A percentile compares a stretch with the other conserved stretches of the same genome.
Conservation (phyloP, 148 eudicot genomes). For the Vaccinium darrowii region DNA sequence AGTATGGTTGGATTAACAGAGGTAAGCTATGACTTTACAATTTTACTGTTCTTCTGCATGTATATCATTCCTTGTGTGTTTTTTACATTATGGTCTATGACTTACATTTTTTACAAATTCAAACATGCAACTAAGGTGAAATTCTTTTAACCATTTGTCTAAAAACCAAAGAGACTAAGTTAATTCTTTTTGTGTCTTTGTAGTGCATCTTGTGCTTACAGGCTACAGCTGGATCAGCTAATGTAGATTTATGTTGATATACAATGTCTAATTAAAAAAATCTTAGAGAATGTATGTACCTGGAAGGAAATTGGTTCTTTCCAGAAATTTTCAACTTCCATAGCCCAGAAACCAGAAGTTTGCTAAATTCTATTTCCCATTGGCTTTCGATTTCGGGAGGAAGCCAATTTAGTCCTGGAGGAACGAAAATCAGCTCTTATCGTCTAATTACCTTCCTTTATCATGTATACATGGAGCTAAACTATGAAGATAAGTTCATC, state of each 20-base stretch:
- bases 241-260: conserved; percentile 4
- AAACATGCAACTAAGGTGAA: conserved; percentile 1
- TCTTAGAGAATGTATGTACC: not conserved
- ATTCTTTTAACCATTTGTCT: not conserved
- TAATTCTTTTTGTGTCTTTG: not conserved
- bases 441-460: not conserved
- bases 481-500: not conserved
- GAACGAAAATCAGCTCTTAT: not conserved
- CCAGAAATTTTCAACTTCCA: not conserved
- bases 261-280: not conserved
- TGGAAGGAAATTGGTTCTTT: not conserved
- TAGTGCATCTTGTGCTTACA: not conserved
- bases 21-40: conserved; percentile 25
- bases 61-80: not conserved
- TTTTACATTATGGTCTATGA: not conserved
- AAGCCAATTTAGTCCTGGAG: not conserved
- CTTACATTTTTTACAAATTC: not conserved
- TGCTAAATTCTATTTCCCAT: not conserved
- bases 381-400: not conserved
- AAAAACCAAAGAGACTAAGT: not conserved
- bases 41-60: conserved; percentile 2
- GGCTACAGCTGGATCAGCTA: not conserved
- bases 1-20: conserved; percentile 99
- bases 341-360: not conserved
- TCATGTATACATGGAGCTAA: not conserved